These are phyloP conservation scores for Codiaeum variegatum DNA, from an alignment of 441 rosid species.

Conservation along the genomic window DNA sequence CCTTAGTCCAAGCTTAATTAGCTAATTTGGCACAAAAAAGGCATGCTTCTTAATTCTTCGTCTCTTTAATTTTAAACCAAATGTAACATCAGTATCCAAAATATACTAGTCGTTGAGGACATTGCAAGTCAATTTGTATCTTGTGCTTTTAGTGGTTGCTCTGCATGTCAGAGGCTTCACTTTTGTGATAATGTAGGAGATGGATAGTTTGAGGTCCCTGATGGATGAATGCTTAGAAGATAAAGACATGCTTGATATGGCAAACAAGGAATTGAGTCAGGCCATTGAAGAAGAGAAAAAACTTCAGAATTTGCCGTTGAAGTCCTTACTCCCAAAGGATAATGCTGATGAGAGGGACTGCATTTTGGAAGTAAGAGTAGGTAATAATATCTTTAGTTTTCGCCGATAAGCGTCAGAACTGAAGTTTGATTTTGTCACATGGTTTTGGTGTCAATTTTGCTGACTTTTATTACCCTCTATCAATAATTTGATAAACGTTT, in stretches of 20 bases:
- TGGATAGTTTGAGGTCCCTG: slow-evolving; percentile 60
- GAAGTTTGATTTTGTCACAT: neutral
- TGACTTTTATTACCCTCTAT: neutral
- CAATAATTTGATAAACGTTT: slow-evolving; percentile 20
- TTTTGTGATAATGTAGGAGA: slow-evolving; percentile 48
- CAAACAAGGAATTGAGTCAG: slow-evolving; percentile 52
- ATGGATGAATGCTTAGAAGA: slow-evolving; percentile 61
- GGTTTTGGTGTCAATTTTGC: neutral
- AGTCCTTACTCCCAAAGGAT: slow-evolving; percentile 81
- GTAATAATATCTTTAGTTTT: slow-evolving; percentile 32
- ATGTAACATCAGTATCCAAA: neutral
- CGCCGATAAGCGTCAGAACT: slow-evolving; percentile 7
- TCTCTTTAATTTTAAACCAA: neutral
- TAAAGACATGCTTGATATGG: slow-evolving; percentile 81
- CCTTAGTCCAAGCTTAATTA: slow-evolving; percentile 2
- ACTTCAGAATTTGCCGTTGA: slow-evolving; percentile 66
- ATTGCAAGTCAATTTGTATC: neutral
- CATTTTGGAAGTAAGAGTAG: slow-evolving; percentile 99
- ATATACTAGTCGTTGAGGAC: neutral
- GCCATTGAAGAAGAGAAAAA: slow-evolving; percentile 64
- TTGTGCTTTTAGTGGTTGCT: neutral
- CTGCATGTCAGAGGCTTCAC: neutral
- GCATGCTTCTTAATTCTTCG: neutral
- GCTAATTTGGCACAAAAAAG: neutral
- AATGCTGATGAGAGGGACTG: slow-evolving; percentile 94